A percentile compares a stretch with the other conserved stretches of the same genome.
Conservation (phyloP, 2,329 filamentous ascomycete species). For the Aspergillaceae sp. region DNA sequence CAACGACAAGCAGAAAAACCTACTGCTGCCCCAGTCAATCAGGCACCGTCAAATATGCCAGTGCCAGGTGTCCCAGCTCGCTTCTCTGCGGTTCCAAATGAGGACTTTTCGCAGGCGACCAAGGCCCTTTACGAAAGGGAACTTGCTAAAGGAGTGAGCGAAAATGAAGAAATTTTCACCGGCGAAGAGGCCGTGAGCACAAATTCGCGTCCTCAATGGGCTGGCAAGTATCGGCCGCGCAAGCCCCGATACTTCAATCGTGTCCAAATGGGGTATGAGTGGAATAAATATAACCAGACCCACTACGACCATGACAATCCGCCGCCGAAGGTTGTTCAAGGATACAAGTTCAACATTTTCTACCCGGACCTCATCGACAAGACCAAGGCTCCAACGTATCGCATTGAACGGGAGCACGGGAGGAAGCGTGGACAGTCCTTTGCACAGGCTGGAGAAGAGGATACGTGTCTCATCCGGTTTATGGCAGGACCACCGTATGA, state of each 20-base stretch:
- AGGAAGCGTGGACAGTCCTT: conserved; percentile 84
- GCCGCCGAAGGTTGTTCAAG: conserved; percentile 94
- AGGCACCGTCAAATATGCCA: conserved; percentile 33
- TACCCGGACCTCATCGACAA: conserved; percentile 96
- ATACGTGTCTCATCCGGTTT: conserved; percentile 94
- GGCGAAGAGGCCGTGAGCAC: conserved; percentile 72
- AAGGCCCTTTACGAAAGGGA: conserved; percentile 88
- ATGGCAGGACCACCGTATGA: conserved; percentile 92
- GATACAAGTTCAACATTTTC: conserved; percentile 99
- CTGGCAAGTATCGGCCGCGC: conserved; percentile 73
- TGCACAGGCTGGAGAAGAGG: conserved; percentile 87
- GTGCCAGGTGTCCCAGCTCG: conserved; percentile 52
- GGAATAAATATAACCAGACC: conserved; percentile 99
- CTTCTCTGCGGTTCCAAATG: conserved; percentile 60
- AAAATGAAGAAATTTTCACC: conserved; percentile 93
- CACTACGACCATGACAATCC: conserved; percentile 99
- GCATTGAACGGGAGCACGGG: conserved; percentile 88
- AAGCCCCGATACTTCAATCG: conserved; percentile 97
- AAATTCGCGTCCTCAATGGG: conserved; percentile 63
- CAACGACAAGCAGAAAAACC: conserved; percentile 33
- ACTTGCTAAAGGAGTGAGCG: conserved; percentile 78
- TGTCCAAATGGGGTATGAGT: conserved; percentile 98
- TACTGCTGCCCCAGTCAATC: conserved; percentile 21
- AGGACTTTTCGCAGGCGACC: conserved; percentile 78
- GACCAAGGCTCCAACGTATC: conserved; percentile 86